phyloP scores from a whole-genome alignment of 441 rosid genomes.

The Jatropha multifida region DNA sequence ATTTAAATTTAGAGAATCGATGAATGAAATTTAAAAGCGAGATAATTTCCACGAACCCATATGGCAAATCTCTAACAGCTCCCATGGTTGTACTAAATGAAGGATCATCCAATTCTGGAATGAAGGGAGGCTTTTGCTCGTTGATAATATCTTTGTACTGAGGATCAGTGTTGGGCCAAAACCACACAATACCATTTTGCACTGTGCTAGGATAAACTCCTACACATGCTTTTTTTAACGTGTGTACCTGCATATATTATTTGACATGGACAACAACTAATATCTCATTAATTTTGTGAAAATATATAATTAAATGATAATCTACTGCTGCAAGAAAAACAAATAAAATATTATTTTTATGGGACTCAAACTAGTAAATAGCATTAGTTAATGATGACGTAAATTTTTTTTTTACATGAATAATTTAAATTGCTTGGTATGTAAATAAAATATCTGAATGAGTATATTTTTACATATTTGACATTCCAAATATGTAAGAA shows the following conservation, averaged over 20 bases:
- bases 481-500: too few relatives aligned
- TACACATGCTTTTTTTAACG: slow-evolving; percentile 76
- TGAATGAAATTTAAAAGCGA: background rate
- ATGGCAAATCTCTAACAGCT: slow-evolving; percentile 66
- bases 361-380: too few relatives aligned
- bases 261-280: slow-evolving; percentile 7
- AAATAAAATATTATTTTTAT: background rate
- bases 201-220: slow-evolving; percentile 68
- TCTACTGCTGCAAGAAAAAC: background rate
- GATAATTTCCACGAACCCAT: slow-evolving; percentile 46
- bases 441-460: too few relatives aligned
- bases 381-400: too few relatives aligned
- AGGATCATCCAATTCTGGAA: slow-evolving; percentile 80
- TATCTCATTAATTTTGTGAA: slow-evolving; percentile 8
- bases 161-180: slow-evolving; percentile 89
- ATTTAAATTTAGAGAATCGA: background rate
- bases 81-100: slow-evolving; percentile 58
- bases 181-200: slow-evolving; percentile 81
- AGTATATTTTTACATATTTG: too few relatives aligned
- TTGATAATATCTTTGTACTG: slow-evolving; percentile 53
- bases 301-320: background rate
- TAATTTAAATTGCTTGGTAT: too few relatives aligned
- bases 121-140: slow-evolving; percentile 66
- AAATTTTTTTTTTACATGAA: too few relatives aligned
- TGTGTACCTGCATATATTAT: slow-evolving; percentile 53